Evolutionary conservation across 2,329 filamentous ascomycete species (phyloP).

Genomic region (Xylariomycetidae sp.): DNA sequence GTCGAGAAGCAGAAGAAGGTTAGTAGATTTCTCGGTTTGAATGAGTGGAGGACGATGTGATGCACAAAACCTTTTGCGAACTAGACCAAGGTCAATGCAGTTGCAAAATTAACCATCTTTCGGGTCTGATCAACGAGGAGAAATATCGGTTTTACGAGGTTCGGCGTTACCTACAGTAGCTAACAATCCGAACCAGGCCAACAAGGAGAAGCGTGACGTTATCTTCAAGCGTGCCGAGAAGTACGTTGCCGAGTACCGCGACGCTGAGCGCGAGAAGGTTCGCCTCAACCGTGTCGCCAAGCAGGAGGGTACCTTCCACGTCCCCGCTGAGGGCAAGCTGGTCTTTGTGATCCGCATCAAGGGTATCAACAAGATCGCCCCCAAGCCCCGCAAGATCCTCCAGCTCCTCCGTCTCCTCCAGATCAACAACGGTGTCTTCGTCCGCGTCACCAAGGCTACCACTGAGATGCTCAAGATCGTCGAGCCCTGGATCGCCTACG

Average conservation of each 20-base stretch:
- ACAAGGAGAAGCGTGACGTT: constrained; percentile 96
- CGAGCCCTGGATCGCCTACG: constrained; percentile 98
- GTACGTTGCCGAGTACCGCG: constrained; percentile 99
- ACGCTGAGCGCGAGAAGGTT: constrained; percentile 97
- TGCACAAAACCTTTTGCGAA: constrained; percentile 83
- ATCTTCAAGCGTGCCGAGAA: constrained; percentile 99
- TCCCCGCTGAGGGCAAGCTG: constrained; percentile 90
- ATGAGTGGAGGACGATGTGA: constrained; percentile 53
- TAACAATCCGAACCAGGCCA: constrained; percentile 58
- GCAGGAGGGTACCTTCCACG: constrained; percentile 87
- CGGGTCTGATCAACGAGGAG: constrained; percentile 72
- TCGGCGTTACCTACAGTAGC: constrained; percentile 14
- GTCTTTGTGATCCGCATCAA: constrained; percentile 99
- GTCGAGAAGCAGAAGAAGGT: constrained; percentile 88
- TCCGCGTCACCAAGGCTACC: constrained; percentile 96
- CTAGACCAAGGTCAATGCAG: constrained; percentile 97
- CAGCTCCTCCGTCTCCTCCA: constrained; percentile 98
- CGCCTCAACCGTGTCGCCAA: constrained; percentile 85
- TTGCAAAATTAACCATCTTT: constrained; percentile 99
- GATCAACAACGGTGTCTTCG: constrained; percentile 99
- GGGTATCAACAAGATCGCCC: constrained; percentile 99
- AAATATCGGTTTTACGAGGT: constrained; percentile 13
- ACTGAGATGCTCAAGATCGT: constrained; percentile 96
- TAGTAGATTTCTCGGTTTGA: constrained; percentile 37
- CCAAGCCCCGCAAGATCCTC: constrained; percentile 99